Conservation (phyloP, 1,284 basidiomycete genomes). For the Mycosarcoma mackinlayi region DNA sequence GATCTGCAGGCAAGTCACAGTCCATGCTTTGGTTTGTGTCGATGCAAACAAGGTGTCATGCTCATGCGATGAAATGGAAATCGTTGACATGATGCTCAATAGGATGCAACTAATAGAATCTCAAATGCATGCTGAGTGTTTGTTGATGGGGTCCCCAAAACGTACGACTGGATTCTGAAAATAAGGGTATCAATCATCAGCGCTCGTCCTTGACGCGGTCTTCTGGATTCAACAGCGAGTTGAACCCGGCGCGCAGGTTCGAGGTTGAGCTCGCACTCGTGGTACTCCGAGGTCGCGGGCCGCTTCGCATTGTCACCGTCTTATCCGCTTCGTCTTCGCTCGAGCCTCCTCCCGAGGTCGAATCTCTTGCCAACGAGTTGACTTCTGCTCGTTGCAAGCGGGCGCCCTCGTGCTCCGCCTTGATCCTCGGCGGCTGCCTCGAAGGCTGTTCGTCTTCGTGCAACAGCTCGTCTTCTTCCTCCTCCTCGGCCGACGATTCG, state of each 20-base stretch:
- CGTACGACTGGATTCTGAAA: not conserved
- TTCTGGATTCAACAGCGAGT: constrained; percentile 41
- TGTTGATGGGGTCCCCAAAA: too few relatives aligned
- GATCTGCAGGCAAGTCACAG: too few relatives aligned
- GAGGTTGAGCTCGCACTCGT: constrained; percentile 34
- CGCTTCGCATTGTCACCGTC: constrained; percentile 36
- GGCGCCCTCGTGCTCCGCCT: constrained; percentile 8
- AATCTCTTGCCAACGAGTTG: constrained; percentile 5
- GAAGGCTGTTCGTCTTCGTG: constrained; percentile 18
- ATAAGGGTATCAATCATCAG: not conserved
- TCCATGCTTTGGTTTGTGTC: too few relatives aligned
- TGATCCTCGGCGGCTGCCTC: not conserved
- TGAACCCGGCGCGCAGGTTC: constrained; percentile 34
- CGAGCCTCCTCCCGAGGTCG: constrained; percentile 8
- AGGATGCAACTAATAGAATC: too few relatives aligned
- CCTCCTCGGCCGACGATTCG: constrained; percentile 39
- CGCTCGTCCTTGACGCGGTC: constrained; percentile 25
- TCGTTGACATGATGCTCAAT: too few relatives aligned
- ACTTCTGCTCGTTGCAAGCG: constrained; percentile 5
- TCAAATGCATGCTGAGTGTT: not conserved
- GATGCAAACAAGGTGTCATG: too few relatives aligned
- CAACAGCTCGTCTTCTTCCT: constrained; percentile 40
- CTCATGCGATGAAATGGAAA: too few relatives aligned
- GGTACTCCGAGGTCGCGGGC: constrained; percentile 23
- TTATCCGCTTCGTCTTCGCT: constrained; percentile 39